Base-by-base conservation (phyloP, 495 filamentous ascomycete species). In the Penicillium coprophilum region DNA sequence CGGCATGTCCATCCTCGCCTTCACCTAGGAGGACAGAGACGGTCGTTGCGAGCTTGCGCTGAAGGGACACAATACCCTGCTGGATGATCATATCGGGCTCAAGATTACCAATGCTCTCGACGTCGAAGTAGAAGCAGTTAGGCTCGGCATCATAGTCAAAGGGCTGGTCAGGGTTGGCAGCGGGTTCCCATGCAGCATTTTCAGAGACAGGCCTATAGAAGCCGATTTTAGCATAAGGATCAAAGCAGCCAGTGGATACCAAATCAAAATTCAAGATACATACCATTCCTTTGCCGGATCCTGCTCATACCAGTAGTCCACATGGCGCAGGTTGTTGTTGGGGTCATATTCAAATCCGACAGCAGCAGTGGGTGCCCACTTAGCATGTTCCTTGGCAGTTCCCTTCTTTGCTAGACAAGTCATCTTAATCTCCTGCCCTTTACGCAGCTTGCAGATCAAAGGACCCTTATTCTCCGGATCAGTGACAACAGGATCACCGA, bases 301-400 rank as follows among this genome's bases (percentile, higher is more conserved):
- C 64, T 86, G 76, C 79, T 98, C 94, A 68, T 90, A 96, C 94
- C 94, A 98, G 67, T 92, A 84, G 65, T 95, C 88, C 39, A 91
- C 75, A 75, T 98, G 94, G 55, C 82, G 78, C 44, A 98, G 73
- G 70, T 92, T 95, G 72, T 98, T 98, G 68, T 92, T 87, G 55
- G 94, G 94, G 67, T 98, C 94, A 71, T 98, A 98, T 73, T 98
- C 94, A 63, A 97, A 98, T 23, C 91, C 94, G 48, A 98, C 86
- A 6, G 94, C 95, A 54, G 92, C 80, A 39, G 87, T 89, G 3
- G 95, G 92, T 46, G 89, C 86, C 94, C 94, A 98, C 70, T 98
- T 98, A 0, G 95, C 88, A 77, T 98, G 94, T 69, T 98, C 94
- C 79, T 97, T 98, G 3, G 93, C 92, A 56, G 97, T 97, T 0